Evolutionary conservation across 305 asterid genomes (phyloP).

Genomic region (Withania somnifera): DNA sequence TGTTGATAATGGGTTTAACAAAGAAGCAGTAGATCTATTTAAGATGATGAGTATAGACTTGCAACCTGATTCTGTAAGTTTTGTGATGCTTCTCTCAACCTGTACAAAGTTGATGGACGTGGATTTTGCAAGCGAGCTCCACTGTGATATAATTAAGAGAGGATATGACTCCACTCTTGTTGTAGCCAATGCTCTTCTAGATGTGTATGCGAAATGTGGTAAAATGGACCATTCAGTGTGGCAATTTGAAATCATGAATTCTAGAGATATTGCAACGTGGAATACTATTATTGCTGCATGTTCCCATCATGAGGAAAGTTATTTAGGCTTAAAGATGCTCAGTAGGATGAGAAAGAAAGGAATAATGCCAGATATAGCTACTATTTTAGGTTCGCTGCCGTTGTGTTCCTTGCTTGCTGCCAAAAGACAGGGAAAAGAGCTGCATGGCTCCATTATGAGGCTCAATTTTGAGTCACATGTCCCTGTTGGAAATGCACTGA

Average conservation of each 20-base stretch:
- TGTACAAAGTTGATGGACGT: conserved; percentile 24
- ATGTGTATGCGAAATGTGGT: conserved; percentile 63
- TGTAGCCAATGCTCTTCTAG: conserved; percentile 60
- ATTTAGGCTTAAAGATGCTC: conserved; percentile 53
- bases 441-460: conserved; percentile 59
- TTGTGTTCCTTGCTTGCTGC: conserved; percentile 61
- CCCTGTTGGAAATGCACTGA: conserved; percentile 60
- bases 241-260: conserved; percentile 58
- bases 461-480: conserved; percentile 42
- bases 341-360: conserved; percentile 61
- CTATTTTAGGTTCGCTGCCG: conserved; percentile 53
- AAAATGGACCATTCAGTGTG: conserved; percentile 39
- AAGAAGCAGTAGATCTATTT: conserved; percentile 47
- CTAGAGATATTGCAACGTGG: conserved; percentile 63
- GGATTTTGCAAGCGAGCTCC: conserved; percentile 40
- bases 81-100: conserved; percentile 42
- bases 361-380: conserved; percentile 43
- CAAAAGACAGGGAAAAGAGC: conserved; percentile 70
- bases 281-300: conserved; percentile 67
- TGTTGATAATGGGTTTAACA: conserved; percentile 26
- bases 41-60: conserved; percentile 36
- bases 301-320: conserved; percentile 34
- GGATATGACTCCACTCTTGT: conserved; percentile 47
- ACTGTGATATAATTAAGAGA: conserved; percentile 43
- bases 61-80: conserved; percentile 58